phyloP scores from a whole-genome alignment of 2,329 filamentous ascomycete species.

The Xenoacremonium recifei region DNA sequence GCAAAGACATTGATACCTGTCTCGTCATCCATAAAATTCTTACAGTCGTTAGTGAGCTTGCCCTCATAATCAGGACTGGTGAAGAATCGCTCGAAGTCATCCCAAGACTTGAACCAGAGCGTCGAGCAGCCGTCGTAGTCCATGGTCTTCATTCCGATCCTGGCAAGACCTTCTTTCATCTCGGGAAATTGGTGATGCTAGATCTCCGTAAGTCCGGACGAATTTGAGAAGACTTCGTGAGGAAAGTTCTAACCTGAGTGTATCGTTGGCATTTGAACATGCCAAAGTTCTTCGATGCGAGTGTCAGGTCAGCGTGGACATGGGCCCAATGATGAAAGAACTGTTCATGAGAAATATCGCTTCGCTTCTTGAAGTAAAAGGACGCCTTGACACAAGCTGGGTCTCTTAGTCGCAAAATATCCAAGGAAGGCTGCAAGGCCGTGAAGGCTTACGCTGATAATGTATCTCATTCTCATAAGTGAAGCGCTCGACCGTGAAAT shows the following conservation, averaged over 20 bases:
- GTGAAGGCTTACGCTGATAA: constrained; percentile 13
- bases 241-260: constrained; percentile 10
- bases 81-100: constrained; percentile 16
- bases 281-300: constrained; percentile 14
- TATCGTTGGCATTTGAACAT: constrained; percentile 15
- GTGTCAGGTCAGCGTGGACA: constrained; percentile 16
- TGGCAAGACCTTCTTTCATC: constrained; percentile 7
- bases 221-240: too few relatives aligned
- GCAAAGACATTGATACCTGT: constrained; percentile 12
- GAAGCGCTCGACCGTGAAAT: constrained; percentile 14
- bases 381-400: constrained; percentile 15
- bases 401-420: neutral
- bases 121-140: constrained; percentile 21
- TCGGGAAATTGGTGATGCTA: constrained; percentile 18
- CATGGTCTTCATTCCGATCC: constrained; percentile 11
- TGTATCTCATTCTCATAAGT: constrained; percentile 12
- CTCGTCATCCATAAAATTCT: constrained; percentile 11
- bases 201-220: neutral
- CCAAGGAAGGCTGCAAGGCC: neutral
- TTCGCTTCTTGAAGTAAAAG: constrained; percentile 16
- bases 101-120: constrained; percentile 16
- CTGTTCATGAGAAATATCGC: constrained; percentile 13
- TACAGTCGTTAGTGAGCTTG: constrained; percentile 10
- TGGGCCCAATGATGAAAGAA: constrained; percentile 16
- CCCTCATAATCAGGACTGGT: constrained; percentile 4